Conservation (phyloP, 805 yeast genomes). For the Wickerhamiella vanderwaltii region DNA sequence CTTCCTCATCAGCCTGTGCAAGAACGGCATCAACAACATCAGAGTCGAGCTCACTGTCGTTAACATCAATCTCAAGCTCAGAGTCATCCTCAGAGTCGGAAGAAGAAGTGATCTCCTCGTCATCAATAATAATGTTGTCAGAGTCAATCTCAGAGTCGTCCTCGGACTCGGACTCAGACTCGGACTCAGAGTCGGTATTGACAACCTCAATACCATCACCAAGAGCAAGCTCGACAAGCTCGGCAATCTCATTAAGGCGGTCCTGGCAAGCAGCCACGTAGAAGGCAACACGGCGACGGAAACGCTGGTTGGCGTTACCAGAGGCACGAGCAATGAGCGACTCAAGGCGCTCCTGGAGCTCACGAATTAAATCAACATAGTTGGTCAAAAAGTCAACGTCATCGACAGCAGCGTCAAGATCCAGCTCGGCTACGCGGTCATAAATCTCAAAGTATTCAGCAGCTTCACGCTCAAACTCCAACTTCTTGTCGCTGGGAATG, state of each 20-base stretch:
- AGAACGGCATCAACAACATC: slow-evolving; percentile 17
- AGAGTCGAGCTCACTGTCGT: slow-evolving; percentile 17
- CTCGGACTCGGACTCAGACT: slow-evolving; percentile 10
- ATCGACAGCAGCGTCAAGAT: slow-evolving; percentile 21
- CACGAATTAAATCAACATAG: slow-evolving; percentile 20
- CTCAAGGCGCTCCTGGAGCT: slow-evolving; percentile 21
- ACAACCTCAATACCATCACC: slow-evolving; percentile 16
- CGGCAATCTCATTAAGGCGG: slow-evolving; percentile 18
- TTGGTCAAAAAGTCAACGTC: slow-evolving; percentile 21
- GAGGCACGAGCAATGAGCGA: slow-evolving; percentile 17
- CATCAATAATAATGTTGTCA: slow-evolving; percentile 4
- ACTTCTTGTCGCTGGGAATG: slow-evolving; percentile 12
- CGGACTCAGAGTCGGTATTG: slow-evolving; percentile 14
- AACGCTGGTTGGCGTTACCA: slow-evolving; percentile 20
- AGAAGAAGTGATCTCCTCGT: slow-evolving; percentile 8
- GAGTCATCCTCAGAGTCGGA: slow-evolving; percentile 12
- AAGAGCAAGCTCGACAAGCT: slow-evolving; percentile 20
- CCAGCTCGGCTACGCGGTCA: slow-evolving; percentile 30
- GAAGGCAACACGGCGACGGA: slow-evolving; percentile 23
- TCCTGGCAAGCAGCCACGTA: slow-evolving; percentile 21
- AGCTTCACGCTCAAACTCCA: slow-evolving; percentile 21
- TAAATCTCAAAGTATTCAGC: slow-evolving; percentile 20
- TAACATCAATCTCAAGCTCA: slow-evolving; percentile 16
- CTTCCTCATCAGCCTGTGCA: slow-evolving; percentile 17
- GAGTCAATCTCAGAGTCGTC: slow-evolving; percentile 4